Base-by-base conservation (phyloP, 768 basidiomycete species). In the Xerocomellus intermedius region DNA sequence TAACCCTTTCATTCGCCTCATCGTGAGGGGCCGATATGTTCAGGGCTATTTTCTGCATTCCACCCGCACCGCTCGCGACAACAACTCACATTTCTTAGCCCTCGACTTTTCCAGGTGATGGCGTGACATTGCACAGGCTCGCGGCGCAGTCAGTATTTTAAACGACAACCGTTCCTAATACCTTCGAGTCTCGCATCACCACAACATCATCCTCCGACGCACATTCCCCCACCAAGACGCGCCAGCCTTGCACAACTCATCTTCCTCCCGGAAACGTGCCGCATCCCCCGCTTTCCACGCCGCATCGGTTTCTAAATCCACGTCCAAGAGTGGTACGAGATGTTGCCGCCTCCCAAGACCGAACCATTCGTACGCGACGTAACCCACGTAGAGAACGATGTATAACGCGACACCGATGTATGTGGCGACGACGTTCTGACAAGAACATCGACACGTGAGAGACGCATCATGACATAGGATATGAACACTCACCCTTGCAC, bases 291-390 rank as follows among this genome's bases (percentile, higher is more conserved):
- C 68, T 8, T 65, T 67, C 82, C 82, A 84, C 38, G 78, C 79
- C 1, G 82, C 82, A 55, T 80, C 77, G 4, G 77, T 82, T n/a
- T 75, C 75, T 28, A 84, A 69, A 66, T 85, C 82, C 16, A 79
- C 75, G 35, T 79, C 70, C 4, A 59, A 46, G 13, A 74, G 54
- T 8, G 77, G 78, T 10, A 83, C 73, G 45, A 81, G 70, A 61
- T 79, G 75, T 24, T 53, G 48, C 32, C 63, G 61, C 28, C 56
- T 62, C 21, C 63, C 59, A 5, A 74, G 63, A n/a, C 57, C 50
- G 48, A 71, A 55, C 35, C 73, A 63, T 55, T 78, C 77, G 55
- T 76, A 79, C 10, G 72, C 21, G 9, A 70, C 65, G 51, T 80
- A 81, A 0, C 79, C 79, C 17, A 56, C 48, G 55, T 82, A 82